Evolutionary conservation across 163 green algal genomes (phyloP).

Genomic region (Scenedesmus sp.): DNA sequence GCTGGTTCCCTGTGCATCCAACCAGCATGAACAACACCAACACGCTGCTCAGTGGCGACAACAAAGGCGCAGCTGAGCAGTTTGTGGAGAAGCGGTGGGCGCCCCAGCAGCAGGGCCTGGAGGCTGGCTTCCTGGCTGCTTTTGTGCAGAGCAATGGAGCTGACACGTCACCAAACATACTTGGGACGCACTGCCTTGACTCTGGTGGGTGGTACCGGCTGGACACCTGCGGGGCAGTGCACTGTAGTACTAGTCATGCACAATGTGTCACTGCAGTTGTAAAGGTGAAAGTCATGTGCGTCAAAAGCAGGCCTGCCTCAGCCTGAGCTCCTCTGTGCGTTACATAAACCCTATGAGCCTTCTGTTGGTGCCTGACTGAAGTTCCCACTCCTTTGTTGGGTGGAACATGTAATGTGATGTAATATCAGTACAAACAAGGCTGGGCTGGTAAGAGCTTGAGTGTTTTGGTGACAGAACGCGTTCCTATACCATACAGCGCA

Average conservation of each 20-base stretch:
- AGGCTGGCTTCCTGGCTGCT: slow-evolving; percentile 64
- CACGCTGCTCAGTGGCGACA: slow-evolving; percentile 87
- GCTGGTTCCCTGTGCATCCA: slow-evolving; percentile 91
- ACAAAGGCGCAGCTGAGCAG: slow-evolving; percentile 88
- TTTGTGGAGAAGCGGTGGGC: slow-evolving; percentile 75
- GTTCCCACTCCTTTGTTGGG: too few species aligned
- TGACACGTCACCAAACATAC: slow-evolving; percentile 81
- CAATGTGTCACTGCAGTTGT: too few species aligned
- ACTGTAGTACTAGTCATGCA: neutral
- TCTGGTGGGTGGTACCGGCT: slow-evolving; percentile 62
- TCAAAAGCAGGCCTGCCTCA: too few species aligned
- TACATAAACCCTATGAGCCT: too few species aligned
- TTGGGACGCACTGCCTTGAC: slow-evolving; percentile 83
- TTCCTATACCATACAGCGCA: too few species aligned
- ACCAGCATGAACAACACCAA: slow-evolving; percentile 94
- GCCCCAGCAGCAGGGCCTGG: slow-evolving; percentile 26
- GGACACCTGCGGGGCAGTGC: neutral
- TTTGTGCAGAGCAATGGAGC: slow-evolving; percentile 81
- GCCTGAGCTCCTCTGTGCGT: too few species aligned
- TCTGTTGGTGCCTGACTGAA: too few species aligned
- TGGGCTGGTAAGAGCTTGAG: too few species aligned
- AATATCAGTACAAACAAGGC: too few species aligned
- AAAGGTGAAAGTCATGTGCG: too few species aligned
- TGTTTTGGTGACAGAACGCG: too few species aligned
- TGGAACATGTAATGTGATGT: too few species aligned